phyloP scores from a whole-genome alignment of 2,329 filamentous ascomycete genomes.

The Stromatinia cepivora region DNA sequence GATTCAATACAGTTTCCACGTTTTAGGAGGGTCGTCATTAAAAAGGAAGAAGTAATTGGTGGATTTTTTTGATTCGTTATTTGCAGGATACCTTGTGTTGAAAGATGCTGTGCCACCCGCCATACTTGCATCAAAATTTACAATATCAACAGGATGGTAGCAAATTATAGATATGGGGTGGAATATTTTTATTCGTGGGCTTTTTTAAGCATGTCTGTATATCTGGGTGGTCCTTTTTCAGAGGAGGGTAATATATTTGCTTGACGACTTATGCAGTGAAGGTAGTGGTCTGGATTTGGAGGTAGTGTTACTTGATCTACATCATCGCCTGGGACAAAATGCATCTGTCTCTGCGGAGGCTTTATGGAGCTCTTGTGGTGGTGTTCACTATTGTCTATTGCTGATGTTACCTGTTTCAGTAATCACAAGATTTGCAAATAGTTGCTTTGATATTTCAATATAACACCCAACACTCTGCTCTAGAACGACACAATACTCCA shows the following conservation, averaged over 20 bases:
- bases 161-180: background rate
- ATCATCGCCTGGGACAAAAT: too few species aligned
- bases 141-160: background rate
- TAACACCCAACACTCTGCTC: background rate
- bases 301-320: background rate
- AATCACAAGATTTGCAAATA: background rate
- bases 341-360: background rate
- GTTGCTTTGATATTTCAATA: too few species aligned
- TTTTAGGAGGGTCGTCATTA: background rate
- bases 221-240: background rate
- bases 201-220: background rate
- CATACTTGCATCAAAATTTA: background rate
- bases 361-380: background rate
- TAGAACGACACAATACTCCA: too few species aligned
- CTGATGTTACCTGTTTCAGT: background rate
- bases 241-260: background rate
- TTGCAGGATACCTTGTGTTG: background rate
- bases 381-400: background rate
- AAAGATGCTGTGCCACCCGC: background rate
- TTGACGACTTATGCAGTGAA: background rate
- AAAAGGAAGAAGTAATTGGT: background rate
- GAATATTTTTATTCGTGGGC: background rate
- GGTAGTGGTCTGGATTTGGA: background rate
- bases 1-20: too few species aligned
- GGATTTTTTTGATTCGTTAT: conserved; percentile 1